phyloP scores from a whole-genome alignment of 345 rosid species.

The Mallotus nudiflorus region DNA sequence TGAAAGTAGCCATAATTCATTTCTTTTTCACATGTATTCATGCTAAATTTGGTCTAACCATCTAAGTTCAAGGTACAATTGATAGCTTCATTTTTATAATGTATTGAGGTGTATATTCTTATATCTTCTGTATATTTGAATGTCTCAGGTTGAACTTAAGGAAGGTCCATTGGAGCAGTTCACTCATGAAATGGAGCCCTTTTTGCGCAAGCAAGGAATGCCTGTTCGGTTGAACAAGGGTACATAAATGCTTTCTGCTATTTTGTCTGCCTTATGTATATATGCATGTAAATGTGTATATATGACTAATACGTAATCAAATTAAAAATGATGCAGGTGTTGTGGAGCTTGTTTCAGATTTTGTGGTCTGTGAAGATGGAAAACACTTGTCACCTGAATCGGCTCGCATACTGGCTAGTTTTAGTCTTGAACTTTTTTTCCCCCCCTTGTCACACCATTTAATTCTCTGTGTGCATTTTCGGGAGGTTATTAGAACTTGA shows the following conservation, averaged over 20 bases:
- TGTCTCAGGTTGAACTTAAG: conserved; percentile 67
- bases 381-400: conserved; percentile 90
- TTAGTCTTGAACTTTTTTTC: not conserved
- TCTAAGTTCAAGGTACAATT: not conserved
- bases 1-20: not conserved
- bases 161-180: conserved; percentile 92
- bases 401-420: conserved; percentile 76
- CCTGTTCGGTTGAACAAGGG: conserved; percentile 97
- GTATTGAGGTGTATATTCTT: not conserved
- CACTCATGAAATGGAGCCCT: conserved; percentile 98
- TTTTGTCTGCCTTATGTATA: not conserved
- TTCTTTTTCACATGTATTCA: not conserved
- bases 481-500: not conserved
- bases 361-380: conserved; percentile 91
- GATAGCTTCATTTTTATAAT: not conserved
- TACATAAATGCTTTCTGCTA: conserved; percentile 19
- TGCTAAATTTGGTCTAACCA: not conserved
- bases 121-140: conserved; percentile 1
- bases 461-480: not conserved
- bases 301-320: not conserved
- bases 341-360: conserved; percentile 82
- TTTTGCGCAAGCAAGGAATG: conserved; percentile 87
- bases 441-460: not conserved
- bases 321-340: conserved; percentile 53
- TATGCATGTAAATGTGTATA: not conserved